Evolutionary conservation across 2,329 filamentous ascomycete genomes (phyloP), one percentile per base, ranked within the genome.

Genomic region (Lecanicillium sp.): DNA sequence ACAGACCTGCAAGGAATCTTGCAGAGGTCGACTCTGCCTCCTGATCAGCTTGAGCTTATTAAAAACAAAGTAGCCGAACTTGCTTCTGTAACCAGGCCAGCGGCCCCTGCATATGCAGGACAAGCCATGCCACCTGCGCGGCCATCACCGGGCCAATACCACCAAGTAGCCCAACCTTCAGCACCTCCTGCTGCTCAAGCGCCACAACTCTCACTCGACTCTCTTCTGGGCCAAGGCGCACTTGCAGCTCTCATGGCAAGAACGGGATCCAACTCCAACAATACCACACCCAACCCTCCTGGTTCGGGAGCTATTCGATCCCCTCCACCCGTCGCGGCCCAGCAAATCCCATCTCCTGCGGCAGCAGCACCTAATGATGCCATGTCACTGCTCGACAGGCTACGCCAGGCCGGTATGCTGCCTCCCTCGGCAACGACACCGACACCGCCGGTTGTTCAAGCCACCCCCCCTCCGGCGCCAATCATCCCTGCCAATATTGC

Each of bases 11-110:
- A 95, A 70, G 60, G 58, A 51, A 81, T 77, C 56, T 73, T 96
- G 62, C 82, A 87, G 65, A 84, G 77, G 57, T 86, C 89, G 66
- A 83, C 84, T 62, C 75, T 95, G 63, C 84, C 84, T 51, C 81
- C 83, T 59, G 84, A 90, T 61, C 87, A 95, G 70, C 77, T 95
- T 63, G 82, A 86, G 67, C 80, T 86, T 65, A 86, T 95, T 67
- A 87, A 85, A 67, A 83, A 85, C 64, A 88, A 93, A 77, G 83
- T 96, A 67, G 82, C 85, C 65, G 81, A 83, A 66, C 78, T 95
- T 65, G 79, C 66, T 66, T 62, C 81, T 74, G 69, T 78, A 79
- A 77, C 76, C 61, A 75, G 73, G 66, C 59, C 55, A 32, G 55
- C 61, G 48, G 51, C 61, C 50, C 30, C 38, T 21, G 35, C 30